These are phyloP conservation scores for Hysterium pulicare DNA, from an alignment of 2,329 filamentous ascomycete species.

Conservation along the genomic window DNA sequence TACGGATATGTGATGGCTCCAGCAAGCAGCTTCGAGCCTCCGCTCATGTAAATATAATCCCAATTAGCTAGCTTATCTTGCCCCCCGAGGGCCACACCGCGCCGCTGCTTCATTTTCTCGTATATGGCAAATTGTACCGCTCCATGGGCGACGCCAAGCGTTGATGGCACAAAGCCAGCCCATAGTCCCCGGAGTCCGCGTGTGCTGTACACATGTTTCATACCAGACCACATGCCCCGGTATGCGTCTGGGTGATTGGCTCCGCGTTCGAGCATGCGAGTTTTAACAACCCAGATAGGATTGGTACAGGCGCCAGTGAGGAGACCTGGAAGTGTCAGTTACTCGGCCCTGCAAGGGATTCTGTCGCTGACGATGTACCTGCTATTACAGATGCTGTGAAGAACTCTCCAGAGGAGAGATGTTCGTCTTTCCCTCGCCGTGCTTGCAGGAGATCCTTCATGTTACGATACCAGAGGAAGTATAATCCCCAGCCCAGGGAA, in stretches of 20 bases:
- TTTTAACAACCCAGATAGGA: constrained; percentile 97
- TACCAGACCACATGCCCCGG: constrained; percentile 69
- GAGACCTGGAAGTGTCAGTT: constrained; percentile 49
- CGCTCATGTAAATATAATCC: constrained; percentile 78
- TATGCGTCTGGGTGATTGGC: constrained; percentile 74
- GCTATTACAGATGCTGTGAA: constrained; percentile 69
- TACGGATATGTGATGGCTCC: constrained; percentile 92
- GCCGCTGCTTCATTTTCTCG: constrained; percentile 67
- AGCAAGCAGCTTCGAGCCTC: constrained; percentile 78
- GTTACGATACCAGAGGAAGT: constrained; percentile 74
- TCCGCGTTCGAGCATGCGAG: constrained; percentile 89
- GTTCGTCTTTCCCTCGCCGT: constrained; percentile 36
- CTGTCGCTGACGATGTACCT: constrained; percentile 40
- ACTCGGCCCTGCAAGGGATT: constrained; percentile 6
- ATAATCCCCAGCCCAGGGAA: constrained; percentile 83
- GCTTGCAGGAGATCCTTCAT: constrained; percentile 54
- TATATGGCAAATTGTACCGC: constrained; percentile 96
- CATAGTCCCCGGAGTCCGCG: constrained; percentile 84
- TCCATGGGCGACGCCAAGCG: constrained; percentile 86
- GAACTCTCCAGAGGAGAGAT: constrained; percentile 67
- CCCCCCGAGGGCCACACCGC: constrained; percentile 40
- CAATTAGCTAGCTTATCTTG: constrained; percentile 59
- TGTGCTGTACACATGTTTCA: constrained; percentile 59
- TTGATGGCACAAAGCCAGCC: constrained; percentile 75
- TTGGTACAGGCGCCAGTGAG: constrained; percentile 83